Evolutionary conservation across 1,139 yeast species (phyloP).

Genomic region (Yamadazyma triangularis): DNA sequence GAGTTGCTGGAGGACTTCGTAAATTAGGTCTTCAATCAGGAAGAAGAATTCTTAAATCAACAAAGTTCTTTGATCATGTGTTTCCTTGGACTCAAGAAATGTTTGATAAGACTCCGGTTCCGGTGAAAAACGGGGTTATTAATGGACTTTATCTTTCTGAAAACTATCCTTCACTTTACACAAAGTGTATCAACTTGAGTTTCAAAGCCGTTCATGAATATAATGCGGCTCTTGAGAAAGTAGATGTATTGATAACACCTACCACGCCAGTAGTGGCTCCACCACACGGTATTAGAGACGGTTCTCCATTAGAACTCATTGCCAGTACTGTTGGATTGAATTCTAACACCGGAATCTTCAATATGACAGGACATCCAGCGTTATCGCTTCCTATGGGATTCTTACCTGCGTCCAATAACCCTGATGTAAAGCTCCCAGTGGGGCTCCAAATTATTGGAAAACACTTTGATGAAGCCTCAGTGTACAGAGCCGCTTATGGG

Average conservation of each 20-base stretch:
- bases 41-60: slow-evolving; percentile 5
- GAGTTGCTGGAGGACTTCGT: slow-evolving; percentile 18
- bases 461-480: slow-evolving; percentile 8
- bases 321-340: slow-evolving; percentile 10
- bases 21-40: slow-evolving; percentile 10
- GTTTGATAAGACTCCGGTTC: slow-evolving; percentile 6
- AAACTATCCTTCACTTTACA: slow-evolving; percentile 9
- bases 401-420: slow-evolving; percentile 8
- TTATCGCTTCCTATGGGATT: slow-evolving; percentile 10
- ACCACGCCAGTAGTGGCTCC: slow-evolving; percentile 10
- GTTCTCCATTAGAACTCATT: slow-evolving; percentile 8
- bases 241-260: slow-evolving; percentile 11
- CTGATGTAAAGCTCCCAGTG: slow-evolving; percentile 10
- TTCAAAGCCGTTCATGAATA: slow-evolving; percentile 8
- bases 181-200: slow-evolving; percentile 11
- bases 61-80: slow-evolving; percentile 5
- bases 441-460: slow-evolving; percentile 11
- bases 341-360: slow-evolving; percentile 11
- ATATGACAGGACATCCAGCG: slow-evolving; percentile 13
- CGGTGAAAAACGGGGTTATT: slow-evolving; percentile 6
- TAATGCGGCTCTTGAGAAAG: slow-evolving; percentile 8
- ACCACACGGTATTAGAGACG: slow-evolving; percentile 10
- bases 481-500: slow-evolving; percentile 11
- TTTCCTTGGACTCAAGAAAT: slow-evolving; percentile 6
- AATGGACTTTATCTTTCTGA: slow-evolving; percentile 10